Conservation (phyloP, 1,284 basidiomycete genomes). For the Waitea zeae region DNA sequence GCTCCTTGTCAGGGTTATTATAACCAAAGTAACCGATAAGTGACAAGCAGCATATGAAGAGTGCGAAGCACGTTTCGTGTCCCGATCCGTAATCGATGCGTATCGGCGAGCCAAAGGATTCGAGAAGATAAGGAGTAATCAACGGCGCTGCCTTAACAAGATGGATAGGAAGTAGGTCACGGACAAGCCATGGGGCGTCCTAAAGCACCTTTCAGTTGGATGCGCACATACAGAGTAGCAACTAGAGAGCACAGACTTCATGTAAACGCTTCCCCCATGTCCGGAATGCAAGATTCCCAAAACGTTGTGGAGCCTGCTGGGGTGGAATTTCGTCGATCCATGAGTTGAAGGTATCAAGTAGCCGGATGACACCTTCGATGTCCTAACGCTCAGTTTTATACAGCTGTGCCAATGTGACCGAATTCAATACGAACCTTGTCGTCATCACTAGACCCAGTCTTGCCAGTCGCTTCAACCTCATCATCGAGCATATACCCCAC, state of each 20-base stretch:
- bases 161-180: conserved; percentile 26
- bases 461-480: too few species aligned
- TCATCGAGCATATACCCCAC: conserved; percentile 38
- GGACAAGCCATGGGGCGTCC: conserved; percentile 47
- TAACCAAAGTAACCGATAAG: conserved; percentile 42
- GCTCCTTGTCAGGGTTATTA: conserved; percentile 34
- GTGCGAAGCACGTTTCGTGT: conserved; percentile 79
- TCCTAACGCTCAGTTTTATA: conserved; percentile 5
- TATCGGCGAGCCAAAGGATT: conserved; percentile 81
- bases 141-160: conserved; percentile 33
- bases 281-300: conserved; percentile 88
- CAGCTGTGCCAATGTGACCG: not conserved
- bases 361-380: conserved; percentile 7
- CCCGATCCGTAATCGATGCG: conserved; percentile 96
- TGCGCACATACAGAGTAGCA: conserved; percentile 3
- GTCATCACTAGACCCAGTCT: conserved; percentile 15
- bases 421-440: conserved; percentile 14
- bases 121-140: conserved; percentile 61
- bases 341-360: conserved; percentile 53
- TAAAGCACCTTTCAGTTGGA: conserved; percentile 2
- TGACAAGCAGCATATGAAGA: conserved; percentile 58
- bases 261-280: conserved; percentile 72
- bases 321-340: conserved; percentile 82
- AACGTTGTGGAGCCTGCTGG: conserved; percentile 70
- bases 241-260: conserved; percentile 27